phyloP scores from a whole-genome alignment of 1,284 basidiomycete genomes.

The Chiua sp. region DNA sequence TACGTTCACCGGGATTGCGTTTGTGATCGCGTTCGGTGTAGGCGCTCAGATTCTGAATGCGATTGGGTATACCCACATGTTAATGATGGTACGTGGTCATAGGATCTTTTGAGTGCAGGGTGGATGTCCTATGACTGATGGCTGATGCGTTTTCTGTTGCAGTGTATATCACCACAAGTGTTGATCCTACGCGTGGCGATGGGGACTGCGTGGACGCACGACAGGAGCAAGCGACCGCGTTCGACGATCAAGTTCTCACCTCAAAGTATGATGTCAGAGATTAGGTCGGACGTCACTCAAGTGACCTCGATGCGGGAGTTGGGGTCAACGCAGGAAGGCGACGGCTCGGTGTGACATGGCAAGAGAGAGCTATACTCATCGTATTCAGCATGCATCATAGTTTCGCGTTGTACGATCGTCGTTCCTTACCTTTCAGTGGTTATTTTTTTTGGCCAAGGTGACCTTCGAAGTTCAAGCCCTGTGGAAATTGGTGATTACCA shows the following conservation, averaged over 20 bases:
- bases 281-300: not conserved
- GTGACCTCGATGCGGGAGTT: not conserved
- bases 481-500: too few relatives aligned
- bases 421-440: not conserved
- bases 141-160: not conserved
- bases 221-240: not conserved
- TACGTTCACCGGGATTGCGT: constrained; percentile 10
- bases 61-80: constrained; percentile 5
- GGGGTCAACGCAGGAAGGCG: not conserved
- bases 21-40: constrained; percentile 6
- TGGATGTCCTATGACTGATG: not conserved
- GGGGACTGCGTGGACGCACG: constrained; percentile 7
- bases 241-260: constrained; percentile 6
- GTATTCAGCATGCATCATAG: too few relatives aligned
- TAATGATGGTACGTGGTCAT: constrained; percentile 6
- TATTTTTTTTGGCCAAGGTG: too few relatives aligned
- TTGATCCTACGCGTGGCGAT: constrained; percentile 18
- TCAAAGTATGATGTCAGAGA: not conserved
- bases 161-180: constrained; percentile 32
- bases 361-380: too few relatives aligned
- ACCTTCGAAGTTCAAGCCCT: too few relatives aligned
- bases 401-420: not conserved
- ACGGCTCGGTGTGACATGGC: not conserved
- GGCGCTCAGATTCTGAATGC: not conserved
- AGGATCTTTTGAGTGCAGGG: too few relatives aligned